Conservation (phyloP, 1,284 basidiomycete species). For the Melampsora larici-populina region DNA sequence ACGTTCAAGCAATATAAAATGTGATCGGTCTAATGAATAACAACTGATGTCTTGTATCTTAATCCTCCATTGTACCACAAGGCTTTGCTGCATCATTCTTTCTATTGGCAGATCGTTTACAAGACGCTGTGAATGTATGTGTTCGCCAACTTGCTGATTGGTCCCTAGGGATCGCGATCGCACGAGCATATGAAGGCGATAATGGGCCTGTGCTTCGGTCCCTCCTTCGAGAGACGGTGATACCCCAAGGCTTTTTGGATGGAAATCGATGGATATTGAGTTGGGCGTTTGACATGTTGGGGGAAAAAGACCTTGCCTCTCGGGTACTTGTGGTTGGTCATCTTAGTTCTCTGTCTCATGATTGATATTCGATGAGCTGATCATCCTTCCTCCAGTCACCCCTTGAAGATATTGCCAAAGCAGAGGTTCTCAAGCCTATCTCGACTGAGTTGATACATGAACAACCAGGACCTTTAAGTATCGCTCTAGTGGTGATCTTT, state of each 20-base stretch:
- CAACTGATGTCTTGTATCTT: not conserved
- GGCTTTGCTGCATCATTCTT: slow-evolving; percentile 98
- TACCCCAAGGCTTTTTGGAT: slow-evolving; percentile 76
- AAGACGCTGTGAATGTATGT: slow-evolving; percentile 89
- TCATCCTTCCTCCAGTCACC: not conserved
- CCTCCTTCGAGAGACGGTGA: slow-evolving; percentile 69
- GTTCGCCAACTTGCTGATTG: slow-evolving; percentile 82
- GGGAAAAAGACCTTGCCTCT: slow-evolving; percentile 77
- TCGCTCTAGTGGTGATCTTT: slow-evolving; percentile 19
- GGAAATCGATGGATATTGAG: slow-evolving; percentile 94
- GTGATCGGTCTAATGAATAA: not conserved
- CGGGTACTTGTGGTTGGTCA: slow-evolving; percentile 67
- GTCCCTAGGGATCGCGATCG: slow-evolving; percentile 80
- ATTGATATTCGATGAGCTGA: not conserved
- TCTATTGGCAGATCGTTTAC: slow-evolving; percentile 78
- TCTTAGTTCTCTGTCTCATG: not conserved
- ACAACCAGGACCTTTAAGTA: slow-evolving; percentile 23
- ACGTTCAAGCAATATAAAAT: slow-evolving; percentile 49
- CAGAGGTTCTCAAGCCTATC: not conserved
- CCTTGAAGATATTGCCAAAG: slow-evolving; percentile 9
- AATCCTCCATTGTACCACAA: slow-evolving; percentile 52
- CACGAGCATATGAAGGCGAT: slow-evolving; percentile 76
- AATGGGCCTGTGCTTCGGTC: slow-evolving; percentile 72
- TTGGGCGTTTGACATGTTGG: slow-evolving; percentile 91
- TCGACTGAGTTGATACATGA: not conserved